Base-by-base conservation (phyloP, 169 alveolate species). In the Plasmodium gonderi region DNA sequence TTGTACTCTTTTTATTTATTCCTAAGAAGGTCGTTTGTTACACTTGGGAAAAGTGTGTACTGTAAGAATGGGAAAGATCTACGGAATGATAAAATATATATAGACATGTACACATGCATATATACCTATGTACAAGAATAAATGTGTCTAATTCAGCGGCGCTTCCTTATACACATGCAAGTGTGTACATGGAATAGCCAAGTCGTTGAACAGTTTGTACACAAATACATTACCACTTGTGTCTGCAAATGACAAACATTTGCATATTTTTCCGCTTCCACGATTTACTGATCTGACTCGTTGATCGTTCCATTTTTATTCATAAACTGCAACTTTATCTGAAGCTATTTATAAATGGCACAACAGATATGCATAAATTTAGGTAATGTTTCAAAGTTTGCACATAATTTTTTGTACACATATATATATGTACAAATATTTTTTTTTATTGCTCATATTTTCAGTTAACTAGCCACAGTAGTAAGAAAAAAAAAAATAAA, bases 401-500 rank as follows among this genome's bases (percentile, higher is more conserved):
- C 65, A 60, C 38, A 36, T 60, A 11, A 12, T 49, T 38, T 54
- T 8, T 54, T 54, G n/a, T 54, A 23, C 11, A n/a, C 69, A 54
- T n/a, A n/a, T n/a, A n/a, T n/a, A n/a, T n/a, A 54, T 54, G 23
- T 11, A 54, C n/a, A n/a, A 11, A 75, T 3, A 1, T 40, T 75
- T 42, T 75, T 75, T 49, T 51, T 40, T 49, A 31, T 38, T 23
- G 1, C 33, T 36, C 36, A 60, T 36, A 5, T 14, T 4, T 60
- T 2, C 6, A 20, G 23, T 7, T 78, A 5, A 17, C 23, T 26
- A 78, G 47, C 7, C 38, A 20, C 11, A 40, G 23, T 20, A 64
- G 20, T 26, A 23, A 78, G 49, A 60, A 47, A 78, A 78, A 79
- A 80, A 80, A 38, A 80, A 64, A 11, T 31, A 75, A n/a, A 42